These are phyloP conservation scores for Amylocystis lapponica DNA, from an alignment of 768 basidiomycete species.

Conservation along the genomic window DNA sequence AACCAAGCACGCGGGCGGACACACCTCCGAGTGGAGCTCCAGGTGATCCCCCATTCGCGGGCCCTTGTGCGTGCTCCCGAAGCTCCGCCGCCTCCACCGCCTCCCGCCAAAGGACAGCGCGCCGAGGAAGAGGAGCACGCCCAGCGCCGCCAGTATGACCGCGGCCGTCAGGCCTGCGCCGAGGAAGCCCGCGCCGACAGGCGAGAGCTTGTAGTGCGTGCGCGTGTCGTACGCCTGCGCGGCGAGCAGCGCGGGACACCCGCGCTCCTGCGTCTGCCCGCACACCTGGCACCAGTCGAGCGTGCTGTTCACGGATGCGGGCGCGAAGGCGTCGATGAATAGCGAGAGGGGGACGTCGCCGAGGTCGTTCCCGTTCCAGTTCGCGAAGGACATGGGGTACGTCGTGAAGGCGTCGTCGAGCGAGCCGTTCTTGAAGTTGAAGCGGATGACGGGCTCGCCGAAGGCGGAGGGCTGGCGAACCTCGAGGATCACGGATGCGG, in stretches of 20 bases:
- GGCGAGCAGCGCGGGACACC: slow-evolving; percentile 45
- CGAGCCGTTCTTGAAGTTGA: slow-evolving; percentile 70
- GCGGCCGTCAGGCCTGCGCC: slow-evolving; percentile 42
- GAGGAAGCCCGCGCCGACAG: slow-evolving; percentile 62
- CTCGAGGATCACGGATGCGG: slow-evolving; percentile 53
- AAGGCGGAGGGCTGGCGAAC: slow-evolving; percentile 43
- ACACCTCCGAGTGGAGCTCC: slow-evolving; percentile 1
- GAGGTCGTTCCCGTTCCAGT: slow-evolving; percentile 23
- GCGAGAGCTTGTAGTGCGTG: slow-evolving; percentile 35
- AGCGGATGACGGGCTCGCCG: slow-evolving; percentile 47
- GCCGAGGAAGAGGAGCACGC: slow-evolving; percentile 11
- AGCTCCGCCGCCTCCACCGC: not conserved
- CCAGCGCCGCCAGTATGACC: slow-evolving; percentile 9
- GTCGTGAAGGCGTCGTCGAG: slow-evolving; percentile 38
- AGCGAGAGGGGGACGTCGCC: slow-evolving; percentile 48
- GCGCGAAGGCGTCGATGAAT: slow-evolving; percentile 42
- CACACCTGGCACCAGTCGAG: slow-evolving; percentile 56
- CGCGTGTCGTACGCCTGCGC: slow-evolving; percentile 16
- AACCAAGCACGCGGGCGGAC: not conserved
- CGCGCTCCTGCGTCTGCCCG: slow-evolving; percentile 49
- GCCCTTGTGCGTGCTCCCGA: not conserved
- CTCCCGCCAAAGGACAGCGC: slow-evolving; percentile 1
- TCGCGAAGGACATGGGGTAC: slow-evolving; percentile 39
- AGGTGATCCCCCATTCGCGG: not conserved
- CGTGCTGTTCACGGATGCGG: slow-evolving; percentile 45